Evolutionary conservation across 1,284 basidiomycete species (phyloP).

Genomic region (Takashimella tepidaria): DNA sequence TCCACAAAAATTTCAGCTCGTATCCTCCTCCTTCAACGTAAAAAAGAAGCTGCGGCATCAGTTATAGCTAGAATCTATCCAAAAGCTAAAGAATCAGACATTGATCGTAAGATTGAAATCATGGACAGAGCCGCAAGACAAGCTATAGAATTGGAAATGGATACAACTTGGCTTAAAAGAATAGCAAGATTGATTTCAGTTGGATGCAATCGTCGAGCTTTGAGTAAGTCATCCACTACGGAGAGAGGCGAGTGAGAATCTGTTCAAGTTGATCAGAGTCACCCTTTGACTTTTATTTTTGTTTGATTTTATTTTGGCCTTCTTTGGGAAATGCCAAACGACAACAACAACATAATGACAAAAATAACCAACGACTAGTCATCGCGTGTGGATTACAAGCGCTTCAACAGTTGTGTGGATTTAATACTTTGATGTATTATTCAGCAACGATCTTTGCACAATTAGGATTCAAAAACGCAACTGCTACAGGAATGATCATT

Average conservation of each 20-base stretch:
- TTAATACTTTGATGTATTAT: conserved; percentile 70
- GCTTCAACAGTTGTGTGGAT: conserved; percentile 74
- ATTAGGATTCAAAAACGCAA: conserved; percentile 74
- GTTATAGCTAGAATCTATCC: conserved; percentile 65
- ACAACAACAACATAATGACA: too few species aligned
- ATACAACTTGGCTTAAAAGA: conserved; percentile 59
- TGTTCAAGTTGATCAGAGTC: too few species aligned
- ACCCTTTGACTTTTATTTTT: not conserved
- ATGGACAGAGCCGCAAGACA: conserved; percentile 57
- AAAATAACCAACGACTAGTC: conserved; percentile 50
- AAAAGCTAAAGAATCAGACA: conserved; percentile 58
- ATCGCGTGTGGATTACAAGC: conserved; percentile 74
- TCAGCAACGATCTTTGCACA: conserved; percentile 71
- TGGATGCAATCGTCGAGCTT: conserved; percentile 62
- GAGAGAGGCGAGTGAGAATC: too few species aligned
- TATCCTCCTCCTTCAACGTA: conserved; percentile 60
- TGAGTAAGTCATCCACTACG: conserved; percentile 58
- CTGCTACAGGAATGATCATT: conserved; percentile 70
- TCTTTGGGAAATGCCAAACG: too few species aligned
- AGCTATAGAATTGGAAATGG: conserved; percentile 59
- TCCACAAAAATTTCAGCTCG: conserved; percentile 63
- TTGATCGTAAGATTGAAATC: conserved; percentile 63
- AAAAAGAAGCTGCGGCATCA: conserved; percentile 51
- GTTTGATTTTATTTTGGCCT: not conserved
- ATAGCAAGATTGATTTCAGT: conserved; percentile 55